Percentiles rank a stretch among this genome's conserved stretches.
Evolutionary conservation across 2,329 filamentous ascomycete species (phyloP).

Genomic region (Alternaria consortialis): DNA sequence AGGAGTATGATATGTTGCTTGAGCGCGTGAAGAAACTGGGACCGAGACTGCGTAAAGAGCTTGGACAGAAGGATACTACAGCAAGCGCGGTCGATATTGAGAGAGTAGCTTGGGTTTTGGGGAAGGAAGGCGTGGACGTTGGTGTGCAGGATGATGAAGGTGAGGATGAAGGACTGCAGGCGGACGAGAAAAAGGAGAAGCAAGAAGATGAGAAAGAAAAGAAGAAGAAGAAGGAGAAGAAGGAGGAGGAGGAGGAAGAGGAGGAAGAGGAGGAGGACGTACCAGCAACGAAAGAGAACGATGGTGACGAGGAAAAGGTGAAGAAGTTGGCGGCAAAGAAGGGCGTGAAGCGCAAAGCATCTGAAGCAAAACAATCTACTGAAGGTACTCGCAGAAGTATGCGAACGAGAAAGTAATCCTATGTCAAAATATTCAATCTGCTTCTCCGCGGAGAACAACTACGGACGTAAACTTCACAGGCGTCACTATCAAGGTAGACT

Average conservation of each 20-base stretch:
- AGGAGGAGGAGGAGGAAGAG: constrained; percentile 4
- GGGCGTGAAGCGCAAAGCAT: constrained; percentile 37
- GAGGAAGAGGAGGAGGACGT: background rate
- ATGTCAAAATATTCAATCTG: background rate
- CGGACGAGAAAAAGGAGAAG: background rate
- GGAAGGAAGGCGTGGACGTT: constrained; percentile 13
- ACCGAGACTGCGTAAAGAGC: constrained; percentile 29
- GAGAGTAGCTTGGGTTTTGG: constrained; percentile 17
- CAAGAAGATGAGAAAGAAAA: background rate
- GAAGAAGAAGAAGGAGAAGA: background rate
- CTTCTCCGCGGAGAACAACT: background rate
- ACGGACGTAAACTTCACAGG: background rate
- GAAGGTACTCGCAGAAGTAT: constrained; percentile 40
- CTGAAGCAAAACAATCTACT: constrained; percentile 14
- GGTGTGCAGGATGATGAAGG: constrained; percentile 1
- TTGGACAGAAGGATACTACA: constrained; percentile 58
- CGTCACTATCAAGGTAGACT: background rate
- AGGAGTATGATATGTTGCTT: constrained; percentile 71
- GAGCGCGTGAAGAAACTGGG: constrained; percentile 41
- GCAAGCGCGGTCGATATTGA: constrained; percentile 27
- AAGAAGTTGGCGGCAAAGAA: constrained; percentile 19
- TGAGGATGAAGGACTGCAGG: background rate
- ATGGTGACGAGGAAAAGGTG: background rate
- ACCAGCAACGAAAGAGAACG: background rate
- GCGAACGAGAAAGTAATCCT: constrained; percentile 30